Evolutionary conservation across 371 early-diverging fungal species (phyloP).

Genomic region (Rhizopus sp.): DNA sequence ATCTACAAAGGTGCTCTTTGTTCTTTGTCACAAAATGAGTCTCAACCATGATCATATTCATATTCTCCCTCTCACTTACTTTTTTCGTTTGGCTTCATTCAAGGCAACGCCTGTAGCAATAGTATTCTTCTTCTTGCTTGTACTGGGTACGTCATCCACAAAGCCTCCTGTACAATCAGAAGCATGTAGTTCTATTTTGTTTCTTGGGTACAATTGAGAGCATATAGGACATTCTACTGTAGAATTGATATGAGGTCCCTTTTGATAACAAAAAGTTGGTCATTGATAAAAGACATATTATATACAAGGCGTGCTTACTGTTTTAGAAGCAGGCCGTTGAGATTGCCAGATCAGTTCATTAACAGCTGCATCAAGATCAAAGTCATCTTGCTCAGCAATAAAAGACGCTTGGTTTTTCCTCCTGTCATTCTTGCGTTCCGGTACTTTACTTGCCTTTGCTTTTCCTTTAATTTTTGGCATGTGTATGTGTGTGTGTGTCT

Average conservation of each 20-base stretch:
- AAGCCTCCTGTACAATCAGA: constrained; percentile 8
- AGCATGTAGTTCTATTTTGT: constrained; percentile 3
- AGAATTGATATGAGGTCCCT: neutral
- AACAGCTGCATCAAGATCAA: constrained; percentile 4
- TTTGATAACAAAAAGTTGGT: neutral
- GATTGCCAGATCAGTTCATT: neutral
- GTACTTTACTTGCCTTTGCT: neutral
- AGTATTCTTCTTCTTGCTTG: constrained; percentile 5
- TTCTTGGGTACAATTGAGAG: constrained; percentile 3
- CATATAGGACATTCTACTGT: constrained; percentile 12
- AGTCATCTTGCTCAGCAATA: constrained; percentile 3
- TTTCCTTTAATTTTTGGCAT: neutral
- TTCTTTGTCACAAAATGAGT: neutral
- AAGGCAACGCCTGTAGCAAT: constrained; percentile 7
- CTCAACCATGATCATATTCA: neutral
- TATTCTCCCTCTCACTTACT: neutral
- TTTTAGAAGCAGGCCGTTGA: neutral
- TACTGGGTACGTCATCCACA: neutral
- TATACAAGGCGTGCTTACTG: neutral
- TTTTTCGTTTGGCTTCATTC: constrained; percentile 7
- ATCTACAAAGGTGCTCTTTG: constrained; percentile 1
- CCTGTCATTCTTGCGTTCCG: neutral
- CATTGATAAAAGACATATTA: neutral
- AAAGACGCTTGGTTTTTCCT: neutral
- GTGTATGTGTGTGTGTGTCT: too few species aligned